phyloP scores from a whole-genome alignment of 148 eudicot genomes.

The Chenopodium quinoa region DNA sequence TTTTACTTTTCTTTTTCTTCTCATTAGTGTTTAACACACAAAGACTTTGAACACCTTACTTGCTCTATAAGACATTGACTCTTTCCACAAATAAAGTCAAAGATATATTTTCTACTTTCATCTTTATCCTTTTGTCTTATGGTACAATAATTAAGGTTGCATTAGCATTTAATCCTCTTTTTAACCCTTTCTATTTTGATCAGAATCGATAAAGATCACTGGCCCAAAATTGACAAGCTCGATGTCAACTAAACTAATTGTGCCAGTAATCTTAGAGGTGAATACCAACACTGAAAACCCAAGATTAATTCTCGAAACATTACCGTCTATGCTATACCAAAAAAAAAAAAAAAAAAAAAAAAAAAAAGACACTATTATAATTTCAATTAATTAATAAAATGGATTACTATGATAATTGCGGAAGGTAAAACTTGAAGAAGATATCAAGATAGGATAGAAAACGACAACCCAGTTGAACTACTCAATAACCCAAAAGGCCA shows the following conservation, averaged over 20 bases:
- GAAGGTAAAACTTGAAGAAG: neutral
- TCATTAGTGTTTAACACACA: too few relatives aligned
- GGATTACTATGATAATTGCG: neutral
- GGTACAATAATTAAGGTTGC: neutral
- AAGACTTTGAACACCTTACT: neutral
- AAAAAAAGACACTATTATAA: too few relatives aligned
- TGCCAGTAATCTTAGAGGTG: too few relatives aligned
- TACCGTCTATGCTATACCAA: too few relatives aligned
- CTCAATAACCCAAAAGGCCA: conserved; percentile 16
- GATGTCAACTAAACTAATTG: too few relatives aligned
- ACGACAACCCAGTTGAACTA: conserved; percentile 11
- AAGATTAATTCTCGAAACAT: too few relatives aligned
- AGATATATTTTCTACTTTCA: neutral
- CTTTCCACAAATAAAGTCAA: neutral
- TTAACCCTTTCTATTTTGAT: too few relatives aligned
- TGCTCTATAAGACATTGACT: neutral
- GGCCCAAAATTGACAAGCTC: too few relatives aligned
- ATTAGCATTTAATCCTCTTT: neutral
- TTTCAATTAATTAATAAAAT: neutral
- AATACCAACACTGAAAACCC: too few relatives aligned
- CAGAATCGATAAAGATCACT: too few relatives aligned
- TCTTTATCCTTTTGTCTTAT: neutral
- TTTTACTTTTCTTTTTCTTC: too few relatives aligned
- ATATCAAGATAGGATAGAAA: neutral
- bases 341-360: too few relatives aligned